Evolutionary conservation across 208 protist genomes (phyloP).

Genomic region (Trypanosoma brucei): DNA sequence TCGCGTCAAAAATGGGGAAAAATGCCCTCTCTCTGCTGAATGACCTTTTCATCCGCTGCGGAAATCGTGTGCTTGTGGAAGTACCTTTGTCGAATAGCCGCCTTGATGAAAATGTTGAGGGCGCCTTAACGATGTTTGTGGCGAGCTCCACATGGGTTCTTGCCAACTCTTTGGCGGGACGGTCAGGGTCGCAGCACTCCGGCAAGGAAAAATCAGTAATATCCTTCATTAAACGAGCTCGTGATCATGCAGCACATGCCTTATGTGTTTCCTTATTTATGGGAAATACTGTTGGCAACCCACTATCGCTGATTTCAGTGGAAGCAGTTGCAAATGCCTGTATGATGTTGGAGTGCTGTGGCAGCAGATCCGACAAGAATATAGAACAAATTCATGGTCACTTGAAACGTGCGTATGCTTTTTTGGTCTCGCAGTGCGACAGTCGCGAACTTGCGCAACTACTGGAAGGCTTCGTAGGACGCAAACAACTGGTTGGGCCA

Average conservation of each 20-base stretch:
- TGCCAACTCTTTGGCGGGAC: too few relatives aligned
- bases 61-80: constrained; percentile 6
- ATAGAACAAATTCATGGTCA: background rate
- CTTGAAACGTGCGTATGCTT: constrained; percentile 6
- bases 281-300: background rate
- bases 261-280: background rate
- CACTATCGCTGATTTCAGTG: background rate
- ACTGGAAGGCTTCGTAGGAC: constrained; percentile 2
- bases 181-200: background rate
- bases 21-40: constrained; percentile 18
- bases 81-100: background rate
- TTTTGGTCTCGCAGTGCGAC: constrained; percentile 6
- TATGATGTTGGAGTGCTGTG: constrained; percentile 16
- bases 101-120: background rate
- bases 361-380: background rate
- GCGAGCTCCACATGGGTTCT: constrained; percentile 12
- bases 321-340: background rate
- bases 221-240: constrained; percentile 12
- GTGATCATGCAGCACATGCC: constrained; percentile 1
- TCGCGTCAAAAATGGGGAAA: constrained; percentile 18
- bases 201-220: background rate
- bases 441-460: constrained; percentile 22
- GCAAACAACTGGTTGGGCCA: background rate
- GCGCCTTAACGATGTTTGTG: constrained; percentile 20
- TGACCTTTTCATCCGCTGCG: constrained; percentile 23